Percentiles rank a stretch among this genome's conserved stretches.
Evolutionary conservation across 1,284 basidiomycete genomes (phyloP).

Genomic region (Kwoniella shivajii): DNA sequence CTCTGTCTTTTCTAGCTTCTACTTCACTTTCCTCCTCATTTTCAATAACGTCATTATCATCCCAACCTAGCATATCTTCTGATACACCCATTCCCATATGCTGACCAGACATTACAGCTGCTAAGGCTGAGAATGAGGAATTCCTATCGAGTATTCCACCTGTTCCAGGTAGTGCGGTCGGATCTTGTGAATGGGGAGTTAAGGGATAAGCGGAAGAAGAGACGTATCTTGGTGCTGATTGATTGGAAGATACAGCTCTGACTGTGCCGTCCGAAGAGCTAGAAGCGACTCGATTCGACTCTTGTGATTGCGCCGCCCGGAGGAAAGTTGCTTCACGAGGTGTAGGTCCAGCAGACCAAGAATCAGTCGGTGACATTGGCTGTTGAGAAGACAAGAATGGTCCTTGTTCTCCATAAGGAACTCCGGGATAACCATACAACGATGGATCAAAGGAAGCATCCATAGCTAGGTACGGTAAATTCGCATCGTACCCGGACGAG

Average conservation of each 20-base stretch:
- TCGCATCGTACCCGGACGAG: background rate
- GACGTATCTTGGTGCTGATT: conserved; percentile 9
- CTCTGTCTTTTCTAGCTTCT: background rate
- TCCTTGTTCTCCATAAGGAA: background rate
- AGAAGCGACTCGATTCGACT: conserved; percentile 2
- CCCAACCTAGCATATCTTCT: conserved; percentile 13
- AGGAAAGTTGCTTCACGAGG: conserved; percentile 10
- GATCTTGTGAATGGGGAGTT: conserved; percentile 7
- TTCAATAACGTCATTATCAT: conserved; percentile 8
- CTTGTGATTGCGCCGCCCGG: background rate
- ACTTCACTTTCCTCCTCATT: background rate
- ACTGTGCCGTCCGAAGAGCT: conserved; percentile 1
- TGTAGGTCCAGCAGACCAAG: conserved; percentile 3
- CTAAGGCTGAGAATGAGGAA: conserved; percentile 8
- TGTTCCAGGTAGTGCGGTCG: background rate
- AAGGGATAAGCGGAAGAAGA: conserved; percentile 14
- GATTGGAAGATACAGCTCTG: conserved; percentile 3
- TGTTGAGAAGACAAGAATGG: conserved; percentile 13
- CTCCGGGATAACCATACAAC: background rate
- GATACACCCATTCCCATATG: conserved; percentile 3
- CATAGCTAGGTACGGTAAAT: background rate
- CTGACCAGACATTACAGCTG: conserved; percentile 2
- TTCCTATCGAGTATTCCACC: conserved; percentile 11
- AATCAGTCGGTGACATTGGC: conserved; percentile 15
- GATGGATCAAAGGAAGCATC: conserved; percentile 2